Evolutionary conservation across 1,284 basidiomycete species (phyloP), one percentile per base, ranked within the genome.

Genomic region (Cryptococcus neoformans): DNA sequence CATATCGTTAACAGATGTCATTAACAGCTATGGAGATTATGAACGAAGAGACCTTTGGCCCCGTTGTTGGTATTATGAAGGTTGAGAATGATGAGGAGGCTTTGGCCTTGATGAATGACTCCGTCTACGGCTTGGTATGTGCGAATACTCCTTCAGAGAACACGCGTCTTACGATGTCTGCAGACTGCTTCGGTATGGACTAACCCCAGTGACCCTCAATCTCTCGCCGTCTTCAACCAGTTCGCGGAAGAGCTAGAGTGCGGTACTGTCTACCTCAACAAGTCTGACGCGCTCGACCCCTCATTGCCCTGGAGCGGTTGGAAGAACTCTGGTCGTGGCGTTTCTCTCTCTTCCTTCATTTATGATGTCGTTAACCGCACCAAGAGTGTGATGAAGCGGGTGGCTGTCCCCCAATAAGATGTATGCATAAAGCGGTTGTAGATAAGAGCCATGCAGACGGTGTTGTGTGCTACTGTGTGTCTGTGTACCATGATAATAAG

Each of bases 221-320:
- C 62, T 7, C 37, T 67, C 11, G 74, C 80, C 4, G 85, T 83
- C 0, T 95, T 95, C 79, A 71, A 88, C 59, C 77, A 73, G 54
- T 80, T 97, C 49, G 84, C 82, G 1, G 86, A 89, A 58, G 84
- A 86, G 62, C 77, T 97, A 47, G 86, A 94, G 63, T 86, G 69
- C 51, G 94, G 94, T 1, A 97, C 93, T 0, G 92, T 97, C 3
- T 97, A 92, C 77, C 75, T 95, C 67, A 97, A 97, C 79, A 82
- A 90, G 81, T 91, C 89, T 62, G 93, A 96, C 74, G 87, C 82
- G 69, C 82, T 95, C 42, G 93, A 97, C 71, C 93, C 94, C 1
- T 91, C 92, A 1, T 80, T 97, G 2, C 85, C 90, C 1, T 98
- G 95, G 94, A 90, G 88, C 1, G 94, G 94, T 1, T 88, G 92